These are phyloP conservation scores for Petunia hybrid DNA, from an alignment of 305 asterid genomes.

Conservation along the genomic window DNA sequence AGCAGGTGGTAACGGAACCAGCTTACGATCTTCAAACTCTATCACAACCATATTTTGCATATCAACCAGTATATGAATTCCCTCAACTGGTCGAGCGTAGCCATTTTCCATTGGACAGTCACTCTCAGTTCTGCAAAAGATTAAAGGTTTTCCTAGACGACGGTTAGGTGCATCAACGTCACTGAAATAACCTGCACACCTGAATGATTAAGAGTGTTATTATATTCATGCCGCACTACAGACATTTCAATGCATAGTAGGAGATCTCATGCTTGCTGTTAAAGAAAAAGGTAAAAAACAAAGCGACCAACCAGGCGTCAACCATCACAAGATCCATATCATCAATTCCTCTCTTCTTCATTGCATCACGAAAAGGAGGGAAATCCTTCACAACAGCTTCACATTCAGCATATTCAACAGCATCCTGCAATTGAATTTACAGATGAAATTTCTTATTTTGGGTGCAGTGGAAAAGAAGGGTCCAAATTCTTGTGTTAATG, in stretches of 20 bases:
- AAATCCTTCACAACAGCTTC: slow-evolving; percentile 47
- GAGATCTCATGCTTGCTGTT: slow-evolving; percentile 8
- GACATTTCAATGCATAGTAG: neutral
- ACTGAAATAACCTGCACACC: slow-evolving; percentile 47
- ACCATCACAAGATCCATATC: slow-evolving; percentile 52
- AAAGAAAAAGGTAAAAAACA: slow-evolving; percentile 4
- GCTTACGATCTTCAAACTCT: slow-evolving; percentile 46
- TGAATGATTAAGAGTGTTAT: slow-evolving; percentile 23
- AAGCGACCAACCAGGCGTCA: slow-evolving; percentile 43
- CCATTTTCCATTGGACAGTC: slow-evolving; percentile 53
- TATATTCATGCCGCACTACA: neutral
- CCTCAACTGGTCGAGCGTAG: slow-evolving; percentile 49
- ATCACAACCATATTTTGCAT: slow-evolving; percentile 47
- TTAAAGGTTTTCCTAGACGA: slow-evolving; percentile 45
- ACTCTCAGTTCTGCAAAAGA: slow-evolving; percentile 47
- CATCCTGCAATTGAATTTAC: slow-evolving; percentile 35
- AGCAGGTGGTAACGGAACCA: slow-evolving; percentile 48
- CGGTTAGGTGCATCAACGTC: slow-evolving; percentile 49
- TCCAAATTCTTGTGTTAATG: slow-evolving; percentile 1
- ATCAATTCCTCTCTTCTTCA: slow-evolving; percentile 46
- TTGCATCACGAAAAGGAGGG: slow-evolving; percentile 48
- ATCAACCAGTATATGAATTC: slow-evolving; percentile 45
- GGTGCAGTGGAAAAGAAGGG: neutral
- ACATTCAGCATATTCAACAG: slow-evolving; percentile 48
- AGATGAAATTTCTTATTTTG: slow-evolving; percentile 24